Conservation (phyloP, 192 early-diverging fungal species). For the Coemansia sp. region DNA sequence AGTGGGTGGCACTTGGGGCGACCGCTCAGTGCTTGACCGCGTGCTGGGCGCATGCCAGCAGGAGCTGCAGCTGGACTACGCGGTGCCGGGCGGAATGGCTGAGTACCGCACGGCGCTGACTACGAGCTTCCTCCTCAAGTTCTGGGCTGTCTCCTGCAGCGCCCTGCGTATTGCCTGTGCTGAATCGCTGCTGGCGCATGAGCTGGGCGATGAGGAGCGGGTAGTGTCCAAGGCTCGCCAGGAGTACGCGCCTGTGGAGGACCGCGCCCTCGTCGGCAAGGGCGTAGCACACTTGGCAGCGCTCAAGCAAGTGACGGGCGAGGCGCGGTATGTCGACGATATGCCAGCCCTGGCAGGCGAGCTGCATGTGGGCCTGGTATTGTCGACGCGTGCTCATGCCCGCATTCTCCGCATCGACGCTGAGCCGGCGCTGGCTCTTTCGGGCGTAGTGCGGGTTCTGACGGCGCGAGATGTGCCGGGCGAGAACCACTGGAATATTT, state of each 20-base stretch:
- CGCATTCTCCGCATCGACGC: conserved; percentile 65
- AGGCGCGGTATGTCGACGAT: conserved; percentile 84
- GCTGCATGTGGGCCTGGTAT: conserved; percentile 68
- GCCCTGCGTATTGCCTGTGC: conserved; percentile 14
- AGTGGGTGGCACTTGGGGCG: conserved; percentile 62
- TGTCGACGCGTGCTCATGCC: conserved; percentile 69
- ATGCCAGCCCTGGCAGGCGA: conserved; percentile 73
- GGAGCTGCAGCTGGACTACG: conserved; percentile 55
- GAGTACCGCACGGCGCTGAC: conserved; percentile 66
- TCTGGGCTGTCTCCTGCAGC: conserved; percentile 59
- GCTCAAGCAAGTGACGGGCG: conserved; percentile 83
- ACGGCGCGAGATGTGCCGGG: conserved; percentile 72
- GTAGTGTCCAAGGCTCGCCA: conserved; percentile 31
- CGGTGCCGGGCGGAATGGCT: conserved; percentile 69
- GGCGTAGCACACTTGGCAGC: conserved; percentile 71
- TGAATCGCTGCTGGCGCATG: conserved; percentile 18
- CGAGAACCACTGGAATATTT: conserved; percentile 59
- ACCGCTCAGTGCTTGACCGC: conserved; percentile 46
- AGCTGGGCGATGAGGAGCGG: conserved; percentile 23
- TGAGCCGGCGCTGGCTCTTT: conserved; percentile 59
- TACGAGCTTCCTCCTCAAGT: conserved; percentile 64
- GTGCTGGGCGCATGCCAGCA: conserved; percentile 43
- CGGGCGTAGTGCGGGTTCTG: conserved; percentile 70
- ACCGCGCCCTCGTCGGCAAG: conserved; percentile 61
- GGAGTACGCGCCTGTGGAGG: conserved; percentile 53